Percentiles rank a stretch among this genome's conserved stretches.
phyloP scores from a whole-genome alignment of 106 monocot genomes.

The Ottelia alismoides region DNA sequence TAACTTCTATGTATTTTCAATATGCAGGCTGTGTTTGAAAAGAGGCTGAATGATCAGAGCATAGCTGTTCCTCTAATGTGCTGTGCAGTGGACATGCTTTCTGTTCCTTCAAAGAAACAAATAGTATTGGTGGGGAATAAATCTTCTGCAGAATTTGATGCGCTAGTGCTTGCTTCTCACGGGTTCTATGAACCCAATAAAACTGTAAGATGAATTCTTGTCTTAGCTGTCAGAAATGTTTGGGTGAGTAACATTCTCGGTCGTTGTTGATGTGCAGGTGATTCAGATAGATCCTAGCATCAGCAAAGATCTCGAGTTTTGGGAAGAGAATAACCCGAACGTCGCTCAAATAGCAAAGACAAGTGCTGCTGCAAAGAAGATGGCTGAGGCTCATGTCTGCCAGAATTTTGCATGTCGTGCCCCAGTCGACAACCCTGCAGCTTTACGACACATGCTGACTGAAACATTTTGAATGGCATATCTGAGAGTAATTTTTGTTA shows the following conservation, averaged over 20 bases:
- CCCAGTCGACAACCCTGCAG: slow-evolving; percentile 35
- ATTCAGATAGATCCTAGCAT: slow-evolving; percentile 63
- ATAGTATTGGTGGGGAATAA: slow-evolving; percentile 70
- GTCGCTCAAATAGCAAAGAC: slow-evolving; percentile 51
- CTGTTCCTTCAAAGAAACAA: slow-evolving; percentile 55
- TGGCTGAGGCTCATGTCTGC: slow-evolving; percentile 53
- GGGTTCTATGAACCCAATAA: slow-evolving; percentile 63
- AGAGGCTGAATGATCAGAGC: slow-evolving; percentile 54
- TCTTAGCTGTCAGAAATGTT: no score
- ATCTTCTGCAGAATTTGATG: slow-evolving; percentile 28
- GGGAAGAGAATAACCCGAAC: slow-evolving; percentile 47
- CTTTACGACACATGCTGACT: no score
- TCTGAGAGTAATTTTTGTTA: no score
- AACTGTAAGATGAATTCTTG: slow-evolving; percentile 67
- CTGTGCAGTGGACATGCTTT: slow-evolving; percentile 72
- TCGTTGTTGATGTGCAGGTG: no score
- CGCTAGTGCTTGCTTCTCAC: slow-evolving; percentile 43
- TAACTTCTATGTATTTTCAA: no score
- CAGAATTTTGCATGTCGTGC: slow-evolving; percentile 69
- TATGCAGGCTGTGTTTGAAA: slow-evolving; percentile 64
- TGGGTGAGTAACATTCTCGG: no score
- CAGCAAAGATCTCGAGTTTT: slow-evolving; percentile 67
- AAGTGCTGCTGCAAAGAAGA: slow-evolving; percentile 18
- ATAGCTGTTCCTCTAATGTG: slow-evolving; percentile 82
- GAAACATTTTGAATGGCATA: no score